These are phyloP conservation scores for Lactarius sp. DNA, from an alignment of 768 basidiomycete species.

Conservation along the genomic window DNA sequence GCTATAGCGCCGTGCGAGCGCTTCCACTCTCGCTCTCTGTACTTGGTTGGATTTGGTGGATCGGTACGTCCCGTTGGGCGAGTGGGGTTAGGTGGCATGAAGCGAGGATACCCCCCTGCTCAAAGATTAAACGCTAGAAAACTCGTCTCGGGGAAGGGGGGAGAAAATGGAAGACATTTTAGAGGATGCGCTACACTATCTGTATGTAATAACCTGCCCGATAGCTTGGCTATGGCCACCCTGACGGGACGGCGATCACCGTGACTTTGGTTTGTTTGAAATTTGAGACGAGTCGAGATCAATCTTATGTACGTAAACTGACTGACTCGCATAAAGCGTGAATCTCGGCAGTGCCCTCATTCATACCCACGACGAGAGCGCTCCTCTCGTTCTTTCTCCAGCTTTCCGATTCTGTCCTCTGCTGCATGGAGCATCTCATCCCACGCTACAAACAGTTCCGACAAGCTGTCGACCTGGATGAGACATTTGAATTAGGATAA, in stretches of 20 bases:
- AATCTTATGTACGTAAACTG: too few relatives aligned
- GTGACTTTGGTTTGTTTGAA: too few relatives aligned
- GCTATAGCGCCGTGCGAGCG: slow-evolving; percentile 25
- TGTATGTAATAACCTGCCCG: too few relatives aligned
- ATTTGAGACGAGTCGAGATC: not conserved
- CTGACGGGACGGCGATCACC: too few relatives aligned
- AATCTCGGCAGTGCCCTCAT: slow-evolving; percentile 25
- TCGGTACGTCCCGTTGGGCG: not conserved
- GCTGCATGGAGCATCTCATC: slow-evolving; percentile 68
- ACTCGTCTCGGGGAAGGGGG: too few relatives aligned
- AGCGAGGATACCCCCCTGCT: not conserved
- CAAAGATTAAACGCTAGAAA: not conserved
- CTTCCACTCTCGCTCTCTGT: slow-evolving; percentile 26
- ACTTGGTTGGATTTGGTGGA: not conserved
- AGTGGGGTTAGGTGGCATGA: slow-evolving; percentile 7
- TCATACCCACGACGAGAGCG: slow-evolving; percentile 58
- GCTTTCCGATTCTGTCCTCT: slow-evolving; percentile 50
- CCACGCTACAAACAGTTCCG: slow-evolving; percentile 83
- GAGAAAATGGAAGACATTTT: not conserved
- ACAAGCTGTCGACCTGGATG: slow-evolving; percentile 67
- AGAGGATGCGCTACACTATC: too few relatives aligned
- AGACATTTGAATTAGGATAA: not conserved
- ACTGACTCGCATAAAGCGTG: too few relatives aligned
- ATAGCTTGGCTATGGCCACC: too few relatives aligned
- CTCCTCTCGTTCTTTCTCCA: slow-evolving; percentile 62